Conservation (phyloP, 2,329 filamentous ascomycete species). For the Orbilia quercus region DNA sequence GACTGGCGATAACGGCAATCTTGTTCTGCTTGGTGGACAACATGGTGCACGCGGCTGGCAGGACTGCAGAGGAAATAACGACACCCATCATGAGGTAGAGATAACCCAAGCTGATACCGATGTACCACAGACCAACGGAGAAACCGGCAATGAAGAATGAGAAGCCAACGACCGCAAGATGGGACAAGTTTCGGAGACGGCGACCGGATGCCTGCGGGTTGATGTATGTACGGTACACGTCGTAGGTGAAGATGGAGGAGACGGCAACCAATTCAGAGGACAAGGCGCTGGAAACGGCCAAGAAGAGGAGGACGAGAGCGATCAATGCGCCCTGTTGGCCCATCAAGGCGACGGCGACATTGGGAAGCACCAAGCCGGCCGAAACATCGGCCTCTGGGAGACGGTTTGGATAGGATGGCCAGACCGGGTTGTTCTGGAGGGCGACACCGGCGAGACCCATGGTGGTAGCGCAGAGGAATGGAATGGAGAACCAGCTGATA, state of each 20-base stretch:
- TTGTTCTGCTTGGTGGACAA: slow-evolving; percentile 84
- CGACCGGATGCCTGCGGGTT: slow-evolving; percentile 80
- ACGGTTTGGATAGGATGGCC: slow-evolving; percentile 78
- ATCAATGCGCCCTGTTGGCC: slow-evolving; percentile 83
- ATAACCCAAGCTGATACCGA: slow-evolving; percentile 86
- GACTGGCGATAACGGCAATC: slow-evolving; percentile 76
- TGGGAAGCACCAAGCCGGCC: slow-evolving; percentile 84
- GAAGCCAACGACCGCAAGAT: slow-evolving; percentile 78
- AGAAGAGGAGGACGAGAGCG: slow-evolving; percentile 83
- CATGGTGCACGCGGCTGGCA: slow-evolving; percentile 82
- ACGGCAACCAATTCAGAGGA: slow-evolving; percentile 88
- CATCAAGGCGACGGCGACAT: slow-evolving; percentile 83
- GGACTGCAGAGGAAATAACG: slow-evolving; percentile 84
- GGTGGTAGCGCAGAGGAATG: slow-evolving; percentile 87
- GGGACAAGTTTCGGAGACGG: slow-evolving; percentile 81
- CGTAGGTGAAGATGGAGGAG: slow-evolving; percentile 87
- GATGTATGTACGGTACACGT: slow-evolving; percentile 88
- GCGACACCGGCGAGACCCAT: slow-evolving; percentile 85
- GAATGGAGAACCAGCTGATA: slow-evolving; percentile 90
- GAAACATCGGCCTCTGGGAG: slow-evolving; percentile 80
- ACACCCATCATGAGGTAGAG: slow-evolving; percentile 91
- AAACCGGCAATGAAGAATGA: slow-evolving; percentile 81
- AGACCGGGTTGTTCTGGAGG: slow-evolving; percentile 77
- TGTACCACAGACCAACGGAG: slow-evolving; percentile 78
- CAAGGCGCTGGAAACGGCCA: slow-evolving; percentile 87